Conservation (phyloP, 257 asterid genomes). For the Marsdenia floribunda region DNA sequence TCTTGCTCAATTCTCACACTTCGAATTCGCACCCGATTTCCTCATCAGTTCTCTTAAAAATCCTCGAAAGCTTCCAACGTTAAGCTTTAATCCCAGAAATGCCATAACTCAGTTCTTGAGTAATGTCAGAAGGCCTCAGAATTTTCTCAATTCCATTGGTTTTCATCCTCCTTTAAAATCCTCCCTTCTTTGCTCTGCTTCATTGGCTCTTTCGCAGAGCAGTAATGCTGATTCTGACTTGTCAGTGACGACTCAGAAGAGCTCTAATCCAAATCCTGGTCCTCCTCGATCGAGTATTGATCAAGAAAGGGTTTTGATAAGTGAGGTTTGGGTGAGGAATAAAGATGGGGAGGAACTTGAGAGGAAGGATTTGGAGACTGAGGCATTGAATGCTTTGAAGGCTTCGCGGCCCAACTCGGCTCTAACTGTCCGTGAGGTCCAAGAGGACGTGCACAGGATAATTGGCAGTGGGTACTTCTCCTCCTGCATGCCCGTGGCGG, state of each 20-base stretch:
- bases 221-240: constrained; percentile 34
- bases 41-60: constrained; percentile 18
- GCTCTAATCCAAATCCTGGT: constrained; percentile 33
- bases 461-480: constrained; percentile 84
- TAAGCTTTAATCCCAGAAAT: constrained; percentile 31
- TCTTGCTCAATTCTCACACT: constrained; percentile 15
- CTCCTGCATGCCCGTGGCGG: constrained; percentile 94
- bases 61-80: constrained; percentile 37
- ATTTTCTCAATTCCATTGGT: constrained; percentile 15
- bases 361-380: constrained; percentile 81
- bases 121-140: constrained; percentile 15
- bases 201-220: constrained; percentile 35
- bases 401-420: constrained; percentile 88
- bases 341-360: constrained; percentile 95
- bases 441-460: constrained; percentile 92
- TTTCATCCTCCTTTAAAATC: constrained; percentile 26
- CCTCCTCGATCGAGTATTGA: constrained; percentile 35
- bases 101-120: constrained; percentile 11
- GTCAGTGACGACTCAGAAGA: constrained; percentile 29
- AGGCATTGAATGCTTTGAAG: constrained; percentile 79
- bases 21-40: constrained; percentile 26
- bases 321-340: constrained; percentile 86
- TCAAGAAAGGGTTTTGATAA: constrained; percentile 86
- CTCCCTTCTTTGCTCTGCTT: constrained; percentile 63
- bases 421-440: constrained; percentile 84